phyloP scores from a whole-genome alignment of 192 early-diverging fungal genomes.

The Rhizoclosmatium globosum region DNA sequence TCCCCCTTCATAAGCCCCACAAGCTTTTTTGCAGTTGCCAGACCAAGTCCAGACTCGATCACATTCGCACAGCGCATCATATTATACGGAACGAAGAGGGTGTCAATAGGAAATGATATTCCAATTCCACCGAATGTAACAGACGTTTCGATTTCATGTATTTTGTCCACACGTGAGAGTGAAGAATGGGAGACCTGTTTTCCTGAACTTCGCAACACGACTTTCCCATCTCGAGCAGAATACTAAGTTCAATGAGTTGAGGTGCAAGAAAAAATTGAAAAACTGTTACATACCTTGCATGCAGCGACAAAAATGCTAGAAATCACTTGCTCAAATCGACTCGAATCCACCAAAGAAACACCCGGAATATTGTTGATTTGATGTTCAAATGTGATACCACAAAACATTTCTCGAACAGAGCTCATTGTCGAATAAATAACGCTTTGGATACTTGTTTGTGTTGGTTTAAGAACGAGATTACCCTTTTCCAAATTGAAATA shows the following conservation, averaged over 20 bases:
- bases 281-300: conserved; percentile 11
- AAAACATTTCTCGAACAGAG: conserved; percentile 4
- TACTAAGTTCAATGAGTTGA: not conserved
- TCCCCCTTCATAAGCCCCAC: conserved; percentile 28
- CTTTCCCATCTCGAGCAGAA: not conserved
- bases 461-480: not conserved
- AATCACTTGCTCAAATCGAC: conserved; percentile 21
- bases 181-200: not conserved
- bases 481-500: conserved; percentile 16
- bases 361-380: conserved; percentile 19
- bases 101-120: not conserved
- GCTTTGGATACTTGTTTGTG: not conserved
- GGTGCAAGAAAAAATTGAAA: not conserved
- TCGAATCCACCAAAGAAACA: conserved; percentile 5
- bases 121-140: not conserved
- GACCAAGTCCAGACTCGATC: not conserved
- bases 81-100: conserved; percentile 1
- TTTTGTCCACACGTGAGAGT: too few relatives aligned
- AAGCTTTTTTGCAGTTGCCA: conserved; percentile 19
- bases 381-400: conserved; percentile 2
- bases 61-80: not conserved
- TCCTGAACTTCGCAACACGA: not conserved
- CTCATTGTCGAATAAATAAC: not conserved
- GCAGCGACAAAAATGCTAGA: conserved; percentile 12
- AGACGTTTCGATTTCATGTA: not conserved